phyloP scores from a whole-genome alignment of 2,329 filamentous ascomycete genomes.

The Cercospora nicotianae region DNA sequence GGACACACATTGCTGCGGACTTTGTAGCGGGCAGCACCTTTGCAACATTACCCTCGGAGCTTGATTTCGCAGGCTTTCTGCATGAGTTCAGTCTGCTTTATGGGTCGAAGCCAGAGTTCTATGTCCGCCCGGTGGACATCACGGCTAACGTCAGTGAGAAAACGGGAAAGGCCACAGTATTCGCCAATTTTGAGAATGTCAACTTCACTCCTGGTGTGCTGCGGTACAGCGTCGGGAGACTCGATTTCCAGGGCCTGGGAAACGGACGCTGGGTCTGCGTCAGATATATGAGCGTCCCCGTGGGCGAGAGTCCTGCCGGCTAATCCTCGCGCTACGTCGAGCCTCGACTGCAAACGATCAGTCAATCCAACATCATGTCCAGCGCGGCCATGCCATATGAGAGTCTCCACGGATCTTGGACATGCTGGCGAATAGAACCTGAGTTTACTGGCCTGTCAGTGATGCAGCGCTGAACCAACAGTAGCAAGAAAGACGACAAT shows the following conservation, averaged over 20 bases:
- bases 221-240: constrained; percentile 9
- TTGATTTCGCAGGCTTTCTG: constrained; percentile 7
- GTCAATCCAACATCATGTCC: not conserved
- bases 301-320: constrained; percentile 8
- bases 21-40: constrained; percentile 9
- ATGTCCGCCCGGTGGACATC: not conserved
- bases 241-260: constrained; percentile 12
- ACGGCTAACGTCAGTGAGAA: constrained; percentile 11
- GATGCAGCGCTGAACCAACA: not conserved
- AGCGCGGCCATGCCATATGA: not conserved
- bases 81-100: not conserved
- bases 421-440: not conserved
- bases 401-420: not conserved
- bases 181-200: constrained; percentile 11
- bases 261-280: constrained; percentile 11
- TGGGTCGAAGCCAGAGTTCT: not conserved
- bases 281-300: constrained; percentile 13
- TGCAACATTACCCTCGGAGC: constrained; percentile 7
- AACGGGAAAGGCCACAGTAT: constrained; percentile 8
- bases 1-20: constrained; percentile 1
- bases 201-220: constrained; percentile 11
- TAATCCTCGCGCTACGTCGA: not conserved
- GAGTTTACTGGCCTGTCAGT: not conserved
- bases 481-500: not conserved
- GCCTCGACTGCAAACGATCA: not conserved